Base-by-base conservation (phyloP, 208 protist genomes). In the Trypanosoma vivax region DNA sequence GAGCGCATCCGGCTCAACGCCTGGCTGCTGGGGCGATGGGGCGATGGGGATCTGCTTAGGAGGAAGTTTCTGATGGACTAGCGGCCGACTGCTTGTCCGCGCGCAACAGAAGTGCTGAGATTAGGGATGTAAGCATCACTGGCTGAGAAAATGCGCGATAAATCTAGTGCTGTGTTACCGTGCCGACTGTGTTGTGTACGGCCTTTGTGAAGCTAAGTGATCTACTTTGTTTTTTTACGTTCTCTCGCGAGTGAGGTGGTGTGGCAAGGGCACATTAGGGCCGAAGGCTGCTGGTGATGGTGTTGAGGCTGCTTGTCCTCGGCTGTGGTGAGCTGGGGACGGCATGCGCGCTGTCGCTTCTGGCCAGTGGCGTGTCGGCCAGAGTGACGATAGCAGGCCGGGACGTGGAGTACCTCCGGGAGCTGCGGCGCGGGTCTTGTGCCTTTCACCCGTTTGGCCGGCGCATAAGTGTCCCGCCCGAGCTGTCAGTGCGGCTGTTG, bases 271-370 rank as follows among this genome's bases (percentile, higher is more conserved):
- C 9, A 6, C 6, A 9, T 21, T 6, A 19, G n/a, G n/a, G 39
- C 39, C 9, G 39, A 43, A 9, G 10, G 6, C 10, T 21, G n/a
- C n/a, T 43, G n/a, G 6, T 43, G 11, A 62, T 69, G 62, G 18
- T 1, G 27, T 52, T 35, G 0, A 31, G 52, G 23, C 39, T 69
- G 6, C 30, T 62, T n/a, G 66, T 94, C 14, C 29, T 94, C 9
- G 86, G 86, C 9, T 63, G 70, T 0, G 86, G 86, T 0, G 74
- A 90, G 54, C 18, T 90, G 16, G 86, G 70, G 1, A 75, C 56
- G 19, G 86, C 86, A 4, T 90, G 82, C 42, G 72, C 79, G 0
- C 65, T 90, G 9, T 69, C 86, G 0, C 64, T 94, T 11, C 60
- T 67, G 13, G 70, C 79, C 10, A 58, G 42, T 47, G 38, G 49